A percentile compares a stretch with the other conserved stretches of the same genome.
phyloP scores from a whole-genome alignment of 1,139 yeast species.

The Taiozyma sp. region DNA sequence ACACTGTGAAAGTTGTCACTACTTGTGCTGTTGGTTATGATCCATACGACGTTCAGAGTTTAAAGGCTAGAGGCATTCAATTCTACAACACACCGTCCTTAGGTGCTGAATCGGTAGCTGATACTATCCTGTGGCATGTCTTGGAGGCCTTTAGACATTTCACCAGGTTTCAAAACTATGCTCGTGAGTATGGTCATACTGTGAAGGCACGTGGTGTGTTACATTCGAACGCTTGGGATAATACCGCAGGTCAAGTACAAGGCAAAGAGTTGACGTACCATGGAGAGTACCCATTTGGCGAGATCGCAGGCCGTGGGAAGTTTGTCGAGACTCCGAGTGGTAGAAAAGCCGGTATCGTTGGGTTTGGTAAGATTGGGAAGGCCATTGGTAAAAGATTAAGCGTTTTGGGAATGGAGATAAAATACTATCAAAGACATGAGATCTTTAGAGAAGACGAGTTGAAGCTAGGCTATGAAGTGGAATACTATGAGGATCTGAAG shows the following conservation, averaged over 20 bases:
- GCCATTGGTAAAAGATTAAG: conserved; percentile 53
- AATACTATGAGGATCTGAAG: conserved; percentile 35
- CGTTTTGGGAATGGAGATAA: conserved; percentile 65
- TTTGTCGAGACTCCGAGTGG: conserved; percentile 46
- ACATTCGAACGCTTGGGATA: conserved; percentile 34
- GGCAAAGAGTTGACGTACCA: conserved; percentile 24
- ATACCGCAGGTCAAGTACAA: conserved; percentile 29
- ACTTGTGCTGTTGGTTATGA: conserved; percentile 66
- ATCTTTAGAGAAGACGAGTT: conserved; percentile 31
- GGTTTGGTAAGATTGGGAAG: conserved; percentile 76
- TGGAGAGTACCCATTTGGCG: conserved; percentile 37
- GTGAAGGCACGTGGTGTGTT: conserved; percentile 27
- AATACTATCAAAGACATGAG: conserved; percentile 53
- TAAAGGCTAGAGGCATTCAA: conserved; percentile 37
- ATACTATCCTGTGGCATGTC: conserved; percentile 64
- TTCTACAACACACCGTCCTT: conserved; percentile 61
- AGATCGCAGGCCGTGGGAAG: conserved; percentile 33
- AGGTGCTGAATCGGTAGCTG: conserved; percentile 77
- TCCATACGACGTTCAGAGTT: conserved; percentile 41
- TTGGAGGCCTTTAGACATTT: conserved; percentile 62
- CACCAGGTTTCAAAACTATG: conserved; percentile 39
- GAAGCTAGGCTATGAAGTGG: conserved; percentile 25
- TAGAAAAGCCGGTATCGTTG: conserved; percentile 62
- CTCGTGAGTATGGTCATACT: conserved; percentile 38
- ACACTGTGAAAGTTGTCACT: conserved; percentile 46